These are phyloP conservation scores for Colletotrichum abscissum DNA, from an alignment of 2,329 filamentous ascomycete genomes.

Conservation along the genomic window DNA sequence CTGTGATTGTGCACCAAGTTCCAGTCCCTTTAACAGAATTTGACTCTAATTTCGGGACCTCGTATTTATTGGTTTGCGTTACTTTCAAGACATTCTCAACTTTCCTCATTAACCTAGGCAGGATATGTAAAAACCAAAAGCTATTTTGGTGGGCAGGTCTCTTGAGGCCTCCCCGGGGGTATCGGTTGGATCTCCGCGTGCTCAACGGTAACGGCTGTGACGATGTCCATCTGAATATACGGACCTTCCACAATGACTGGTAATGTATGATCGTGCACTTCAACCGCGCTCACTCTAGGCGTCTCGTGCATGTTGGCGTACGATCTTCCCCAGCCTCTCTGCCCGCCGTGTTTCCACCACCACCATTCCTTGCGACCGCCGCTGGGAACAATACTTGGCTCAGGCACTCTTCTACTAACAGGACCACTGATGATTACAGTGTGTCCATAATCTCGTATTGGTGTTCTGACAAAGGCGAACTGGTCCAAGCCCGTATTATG, in stretches of 20 bases:
- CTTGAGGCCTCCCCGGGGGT: not conserved
- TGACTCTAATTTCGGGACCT: no score
- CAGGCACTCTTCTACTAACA: constrained; percentile 5
- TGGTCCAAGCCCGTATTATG: constrained; percentile 38
- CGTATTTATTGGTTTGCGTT: not conserved
- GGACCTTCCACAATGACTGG: constrained; percentile 7
- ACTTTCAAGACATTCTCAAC: not conserved
- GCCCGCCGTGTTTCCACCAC: constrained; percentile 29
- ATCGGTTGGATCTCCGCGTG: not conserved
- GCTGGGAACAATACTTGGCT: not conserved
- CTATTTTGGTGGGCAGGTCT: not conserved
- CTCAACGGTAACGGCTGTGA: constrained; percentile 55
- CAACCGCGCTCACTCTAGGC: not conserved
- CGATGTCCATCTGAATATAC: constrained; percentile 55
- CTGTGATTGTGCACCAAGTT: not conserved
- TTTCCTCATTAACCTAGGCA: not conserved
- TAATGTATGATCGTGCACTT: not conserved
- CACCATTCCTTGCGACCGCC: constrained; percentile 19
- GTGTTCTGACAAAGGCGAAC: constrained; percentile 40
- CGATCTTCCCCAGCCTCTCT: constrained; percentile 20
- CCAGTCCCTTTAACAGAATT: no score
- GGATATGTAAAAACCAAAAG: not conserved
- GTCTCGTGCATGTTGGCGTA: constrained; percentile 16
- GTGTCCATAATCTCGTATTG: constrained; percentile 28
- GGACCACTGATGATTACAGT: constrained; percentile 24